A percentile compares a stretch with the other conserved stretches of the same genome.
Conservation (phyloP, 164 flowering plant species). For the Liriodendron chinense region DNA sequence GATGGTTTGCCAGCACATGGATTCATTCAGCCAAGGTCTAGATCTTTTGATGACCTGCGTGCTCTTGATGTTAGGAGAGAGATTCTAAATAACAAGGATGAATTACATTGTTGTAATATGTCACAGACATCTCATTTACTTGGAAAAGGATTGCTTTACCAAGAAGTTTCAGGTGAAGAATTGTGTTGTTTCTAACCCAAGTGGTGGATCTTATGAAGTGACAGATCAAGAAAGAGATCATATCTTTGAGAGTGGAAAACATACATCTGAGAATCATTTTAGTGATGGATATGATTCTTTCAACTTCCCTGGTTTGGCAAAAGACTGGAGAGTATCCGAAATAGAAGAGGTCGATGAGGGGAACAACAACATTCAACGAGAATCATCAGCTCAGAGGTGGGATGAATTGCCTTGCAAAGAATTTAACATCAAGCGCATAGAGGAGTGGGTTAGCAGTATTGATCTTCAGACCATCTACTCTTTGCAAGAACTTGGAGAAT, state of each 20-base stretch:
- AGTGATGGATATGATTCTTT: constrained; percentile 46
- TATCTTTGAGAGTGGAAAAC: neutral
- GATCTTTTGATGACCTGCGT: constrained; percentile 57
- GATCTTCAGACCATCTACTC: constrained; percentile 57
- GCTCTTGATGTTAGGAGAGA: constrained; percentile 30
- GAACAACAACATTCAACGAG: constrained; percentile 29
- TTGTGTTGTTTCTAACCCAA: constrained; percentile 10
- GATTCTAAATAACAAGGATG: constrained; percentile 22
- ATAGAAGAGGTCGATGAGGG: constrained; percentile 30
- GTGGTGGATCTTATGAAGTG: constrained; percentile 17
- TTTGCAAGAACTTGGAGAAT: constrained; percentile 45
- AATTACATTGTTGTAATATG: constrained; percentile 3
- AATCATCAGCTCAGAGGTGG: constrained; percentile 32
- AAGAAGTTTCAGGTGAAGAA: constrained; percentile 9
- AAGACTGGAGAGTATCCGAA: constrained; percentile 55
- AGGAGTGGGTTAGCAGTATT: constrained; percentile 69
- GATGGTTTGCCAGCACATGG: constrained; percentile 19
- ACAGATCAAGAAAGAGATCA: constrained; percentile 28
- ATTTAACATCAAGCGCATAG: constrained; percentile 66
- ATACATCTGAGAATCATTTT: constrained; percentile 2
- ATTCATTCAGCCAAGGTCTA: constrained; percentile 21
- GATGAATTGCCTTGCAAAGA: constrained; percentile 45
- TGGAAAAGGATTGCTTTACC: neutral
- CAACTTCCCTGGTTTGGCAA: constrained; percentile 41
- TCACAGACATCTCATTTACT: constrained; percentile 1